These are phyloP conservation scores for Capsicum pubescens DNA, from an alignment of 257 asterid genomes.

Conservation along the genomic window DNA sequence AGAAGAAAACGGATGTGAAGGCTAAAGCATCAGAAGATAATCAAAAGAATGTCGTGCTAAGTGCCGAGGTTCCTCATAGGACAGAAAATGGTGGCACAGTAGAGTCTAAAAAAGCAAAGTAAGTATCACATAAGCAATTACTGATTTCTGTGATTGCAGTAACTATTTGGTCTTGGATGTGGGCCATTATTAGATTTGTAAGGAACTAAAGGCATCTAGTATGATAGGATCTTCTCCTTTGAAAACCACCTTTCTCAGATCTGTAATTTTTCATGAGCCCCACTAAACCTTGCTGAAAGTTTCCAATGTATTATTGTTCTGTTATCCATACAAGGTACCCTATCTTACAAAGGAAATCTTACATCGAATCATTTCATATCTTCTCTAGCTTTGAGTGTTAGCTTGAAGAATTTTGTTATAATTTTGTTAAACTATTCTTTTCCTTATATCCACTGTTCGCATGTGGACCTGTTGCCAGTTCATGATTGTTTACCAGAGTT, in stretches of 20 bases:
- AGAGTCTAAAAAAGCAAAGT: constrained; percentile 43
- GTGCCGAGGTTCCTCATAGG: constrained; percentile 36
- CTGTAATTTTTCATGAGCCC: neutral
- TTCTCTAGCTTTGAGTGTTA: constrained; percentile 3
- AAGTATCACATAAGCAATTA: constrained; percentile 11
- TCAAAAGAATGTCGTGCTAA: constrained; percentile 39
- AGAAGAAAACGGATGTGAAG: constrained; percentile 37
- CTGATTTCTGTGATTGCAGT: constrained; percentile 22
- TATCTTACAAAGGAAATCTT: neutral
- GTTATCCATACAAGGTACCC: neutral
- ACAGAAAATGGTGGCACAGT: constrained; percentile 37
- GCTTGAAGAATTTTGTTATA: neutral
- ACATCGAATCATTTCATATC: neutral
- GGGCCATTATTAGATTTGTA: neutral
- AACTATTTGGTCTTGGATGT: neutral
- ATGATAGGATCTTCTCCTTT: neutral
- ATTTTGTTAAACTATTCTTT: neutral
- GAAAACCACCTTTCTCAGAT: neutral
- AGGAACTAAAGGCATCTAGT: neutral
- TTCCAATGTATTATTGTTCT: neutral
- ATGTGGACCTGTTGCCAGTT: constrained; percentile 12
- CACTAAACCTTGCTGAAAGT: neutral
- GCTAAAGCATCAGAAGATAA: constrained; percentile 36
- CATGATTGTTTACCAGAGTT: constrained; percentile 21
- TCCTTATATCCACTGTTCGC: constrained; percentile 19